phyloP scores from a whole-genome alignment of 2,329 filamentous ascomycete species.

The Cytospora mali region DNA sequence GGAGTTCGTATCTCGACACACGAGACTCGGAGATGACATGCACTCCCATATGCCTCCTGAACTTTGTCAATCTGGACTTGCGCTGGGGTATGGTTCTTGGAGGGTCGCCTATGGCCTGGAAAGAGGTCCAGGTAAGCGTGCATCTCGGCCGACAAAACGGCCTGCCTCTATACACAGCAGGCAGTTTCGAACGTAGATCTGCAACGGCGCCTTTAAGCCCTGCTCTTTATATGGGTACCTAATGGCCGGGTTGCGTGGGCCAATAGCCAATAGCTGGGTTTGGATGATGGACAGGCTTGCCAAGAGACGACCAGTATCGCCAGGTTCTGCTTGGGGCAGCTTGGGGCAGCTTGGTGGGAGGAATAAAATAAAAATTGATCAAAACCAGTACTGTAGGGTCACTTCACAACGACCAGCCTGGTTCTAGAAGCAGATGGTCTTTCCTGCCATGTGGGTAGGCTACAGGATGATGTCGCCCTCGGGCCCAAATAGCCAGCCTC shows the following conservation, averaged over 20 bases:
- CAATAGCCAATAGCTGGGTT: too few relatives aligned
- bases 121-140: neutral
- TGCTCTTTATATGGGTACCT: neutral
- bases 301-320: neutral
- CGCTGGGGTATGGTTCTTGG: neutral
- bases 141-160: neutral
- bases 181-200: neutral
- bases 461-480: too few relatives aligned
- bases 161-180: neutral
- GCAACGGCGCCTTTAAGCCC: neutral
- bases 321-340: neutral
- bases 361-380: too few relatives aligned
- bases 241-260: conserved; percentile 3
- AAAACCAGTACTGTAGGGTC: conserved; percentile 1
- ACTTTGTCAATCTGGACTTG: neutral
- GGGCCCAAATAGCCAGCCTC: conserved; percentile 5
- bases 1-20: neutral
- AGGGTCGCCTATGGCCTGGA: neutral
- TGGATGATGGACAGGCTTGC: too few relatives aligned
- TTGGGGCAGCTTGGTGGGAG: neutral
- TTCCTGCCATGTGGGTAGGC: too few relatives aligned
- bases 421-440: too few relatives aligned
- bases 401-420: too few relatives aligned
- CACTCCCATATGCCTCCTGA: conserved; percentile 1
- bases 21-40: conserved; percentile 2